A percentile compares a stretch with the other conserved stretches of the same genome.
Conservation (phyloP, 202 grass and related monocot species). For the Elaeis oleifera region DNA sequence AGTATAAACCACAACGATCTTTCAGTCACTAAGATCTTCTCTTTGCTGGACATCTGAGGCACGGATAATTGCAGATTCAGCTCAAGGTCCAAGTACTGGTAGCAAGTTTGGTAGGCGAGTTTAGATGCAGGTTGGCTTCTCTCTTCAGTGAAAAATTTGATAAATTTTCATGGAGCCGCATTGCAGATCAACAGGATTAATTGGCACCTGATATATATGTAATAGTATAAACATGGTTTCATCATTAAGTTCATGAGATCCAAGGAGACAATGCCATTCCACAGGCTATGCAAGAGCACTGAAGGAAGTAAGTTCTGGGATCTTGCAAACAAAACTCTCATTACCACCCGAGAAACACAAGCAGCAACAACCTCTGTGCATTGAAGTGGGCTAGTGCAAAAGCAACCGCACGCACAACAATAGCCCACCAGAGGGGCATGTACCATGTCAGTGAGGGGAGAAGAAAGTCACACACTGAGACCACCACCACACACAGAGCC, state of each 20-base stretch:
- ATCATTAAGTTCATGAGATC: slow-evolving; percentile 75
- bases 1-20: too few relatives aligned
- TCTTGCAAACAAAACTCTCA: slow-evolving; percentile 72
- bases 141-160: too few relatives aligned
- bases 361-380: slow-evolving; percentile 62
- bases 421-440: slow-evolving; percentile 67
- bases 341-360: slow-evolving; percentile 85
- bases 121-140: too few relatives aligned
- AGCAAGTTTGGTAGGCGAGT: too few relatives aligned
- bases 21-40: too few relatives aligned
- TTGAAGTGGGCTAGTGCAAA: slow-evolving; percentile 86
- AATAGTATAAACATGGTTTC: not conserved
- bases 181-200: too few relatives aligned
- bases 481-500: slow-evolving; percentile 74
- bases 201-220: not conserved
- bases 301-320: slow-evolving; percentile 64
- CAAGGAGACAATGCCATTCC: slow-evolving; percentile 93
- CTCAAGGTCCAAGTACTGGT: too few relatives aligned
- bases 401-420: slow-evolving; percentile 63
- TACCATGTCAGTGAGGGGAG: slow-evolving; percentile 79
- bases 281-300: slow-evolving; percentile 81
- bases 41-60: too few relatives aligned
- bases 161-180: too few relatives aligned
- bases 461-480: slow-evolving; percentile 80
- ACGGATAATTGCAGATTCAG: too few relatives aligned